Base-by-base conservation (phyloP, 805 yeast species). In the Phaffomyces thermotolerans region DNA sequence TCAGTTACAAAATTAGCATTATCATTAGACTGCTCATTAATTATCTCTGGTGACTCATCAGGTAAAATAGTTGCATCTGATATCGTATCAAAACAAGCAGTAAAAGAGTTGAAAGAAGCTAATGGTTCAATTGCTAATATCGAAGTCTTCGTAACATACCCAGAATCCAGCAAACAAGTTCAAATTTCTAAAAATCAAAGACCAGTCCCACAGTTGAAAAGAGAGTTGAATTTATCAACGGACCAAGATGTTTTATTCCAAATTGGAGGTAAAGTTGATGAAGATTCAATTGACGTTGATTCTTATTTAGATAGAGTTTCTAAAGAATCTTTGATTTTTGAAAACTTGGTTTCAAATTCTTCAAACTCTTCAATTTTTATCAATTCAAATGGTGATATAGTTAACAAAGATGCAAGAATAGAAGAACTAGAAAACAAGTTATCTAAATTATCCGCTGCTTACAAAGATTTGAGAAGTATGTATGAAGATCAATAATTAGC, bases 11-110 rank as follows among this genome's bases (percentile, higher is more conserved):
- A 75, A 34, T 51, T 89, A 41, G 68, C 66, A 2, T 62, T 85
- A 3, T 78, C 89, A 6, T 65, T 84, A 56, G 97, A 90, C 58
- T 95, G 91, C 5, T 77, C 90, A 15, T 60, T 67, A 32, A 54
- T 90, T 6, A 66, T 84, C 3, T 76, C 88, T 6, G 97, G 96
- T 31, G 95, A 86, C 57, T 60, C 72, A 0, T 32, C 40, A n/a
- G 97, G 97, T 1, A 69, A 75, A 25, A 76, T 86, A 2, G 73
- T 75, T 34, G 70, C 81, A 1, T 73, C 81, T 52, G 97, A 91
- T 60, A 68, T 81, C 6, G 74, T 71, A 14, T 79, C 91, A 1
- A 80, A 76, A 55, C 93, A 84, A 61, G 77, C 79, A 15, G 66
- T 77, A 24, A 79, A 76, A 56, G 72, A 76, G n/a, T 66, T 80